Evolutionary conservation across 345 rosid species (phyloP), one percentile per base, ranked within the genome.

Genomic region (Reutealis trisperma): DNA sequence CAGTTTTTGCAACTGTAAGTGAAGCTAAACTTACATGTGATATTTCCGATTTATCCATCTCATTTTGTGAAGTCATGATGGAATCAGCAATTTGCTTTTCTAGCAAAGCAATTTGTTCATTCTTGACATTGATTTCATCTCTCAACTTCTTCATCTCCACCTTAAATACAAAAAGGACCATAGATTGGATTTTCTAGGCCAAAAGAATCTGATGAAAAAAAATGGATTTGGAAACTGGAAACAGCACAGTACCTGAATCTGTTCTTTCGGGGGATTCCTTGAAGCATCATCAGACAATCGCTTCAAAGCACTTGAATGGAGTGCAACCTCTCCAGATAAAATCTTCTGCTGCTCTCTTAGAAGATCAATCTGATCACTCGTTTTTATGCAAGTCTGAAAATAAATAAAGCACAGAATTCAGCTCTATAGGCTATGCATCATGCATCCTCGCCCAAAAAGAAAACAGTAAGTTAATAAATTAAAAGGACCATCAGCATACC

Each of bases 281-380:
- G 88, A 87, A 79, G 95, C 93, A 65, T 92, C 94, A 78, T 96
- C 92, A 34, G 91, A 86, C 80, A 96, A 84, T 78, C 92, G 86
- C 86, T 92, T 96, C 72, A 96, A 82, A 77, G 94, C 88, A 87
- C 99, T 96, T 77, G 90, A 89, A 85, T 92, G 94, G 44, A 91
- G 85, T 45, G 93, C 97, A 77, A 86, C 91, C 82, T 89, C 99
- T 63, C 97, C 99, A 6, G 91, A 87, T 83, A 96, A 85, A 83
- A 93, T 89, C 85, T 96, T 93, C 79, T 89, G 97, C 67, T 96
- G 98, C 85, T 93, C 98, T 89, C 93, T 89, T 78, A 93, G 82
- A 68, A 96, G 97, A 80, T 93, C 95, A 70, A 93, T 81, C 84
- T 92, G 97, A 82, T 93, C 96, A 54, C 86, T 85, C 78, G 95